Evolutionary conservation across 2,329 filamentous ascomycete genomes (phyloP).

Genomic region (Apiospora rasikravindrae): DNA sequence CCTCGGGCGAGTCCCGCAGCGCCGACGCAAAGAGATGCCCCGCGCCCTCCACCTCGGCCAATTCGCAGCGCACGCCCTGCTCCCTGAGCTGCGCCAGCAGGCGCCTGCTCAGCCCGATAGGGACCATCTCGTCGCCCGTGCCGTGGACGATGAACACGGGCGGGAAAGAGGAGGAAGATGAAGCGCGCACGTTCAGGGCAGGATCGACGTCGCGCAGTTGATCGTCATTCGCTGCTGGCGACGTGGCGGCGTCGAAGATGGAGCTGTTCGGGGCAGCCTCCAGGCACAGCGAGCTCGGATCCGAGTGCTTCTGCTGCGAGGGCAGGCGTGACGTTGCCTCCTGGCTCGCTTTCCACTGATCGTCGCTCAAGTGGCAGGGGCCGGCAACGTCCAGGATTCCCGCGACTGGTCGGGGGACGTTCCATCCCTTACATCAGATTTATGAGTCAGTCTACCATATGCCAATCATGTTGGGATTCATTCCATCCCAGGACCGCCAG

Average conservation of each 20-base stretch:
- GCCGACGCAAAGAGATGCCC: constrained; percentile 48
- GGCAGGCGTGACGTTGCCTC: constrained; percentile 33
- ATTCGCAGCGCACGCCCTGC: constrained; percentile 39
- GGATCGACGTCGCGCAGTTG: constrained; percentile 39
- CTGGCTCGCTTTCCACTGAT: constrained; percentile 39
- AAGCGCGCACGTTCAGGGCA: constrained; percentile 34
- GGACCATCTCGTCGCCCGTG: constrained; percentile 43
- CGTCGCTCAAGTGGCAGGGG: constrained; percentile 43
- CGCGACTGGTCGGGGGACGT: constrained; percentile 38
- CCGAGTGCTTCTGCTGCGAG: constrained; percentile 24
- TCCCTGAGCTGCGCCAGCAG: constrained; percentile 34
- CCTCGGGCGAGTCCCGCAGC: constrained; percentile 43
- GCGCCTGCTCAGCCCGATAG: constrained; percentile 39
- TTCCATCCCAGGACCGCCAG: neutral
- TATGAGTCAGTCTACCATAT: neutral
- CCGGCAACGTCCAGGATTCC: constrained; percentile 49
- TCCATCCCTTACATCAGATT: constrained; percentile 39
- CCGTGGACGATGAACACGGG: constrained; percentile 50
- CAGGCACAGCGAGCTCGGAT: constrained; percentile 33
- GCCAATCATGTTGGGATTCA: neutral
- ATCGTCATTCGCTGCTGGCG: constrained; percentile 22
- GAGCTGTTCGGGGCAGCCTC: constrained; percentile 46
- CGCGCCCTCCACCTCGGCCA: constrained; percentile 45
- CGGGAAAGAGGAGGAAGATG: constrained; percentile 32
- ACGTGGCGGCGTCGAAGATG: constrained; percentile 39